These are phyloP conservation scores for Scheffersomyces cryptocercus DNA, from an alignment of 1,139 yeast genomes.

Conservation along the genomic window DNA sequence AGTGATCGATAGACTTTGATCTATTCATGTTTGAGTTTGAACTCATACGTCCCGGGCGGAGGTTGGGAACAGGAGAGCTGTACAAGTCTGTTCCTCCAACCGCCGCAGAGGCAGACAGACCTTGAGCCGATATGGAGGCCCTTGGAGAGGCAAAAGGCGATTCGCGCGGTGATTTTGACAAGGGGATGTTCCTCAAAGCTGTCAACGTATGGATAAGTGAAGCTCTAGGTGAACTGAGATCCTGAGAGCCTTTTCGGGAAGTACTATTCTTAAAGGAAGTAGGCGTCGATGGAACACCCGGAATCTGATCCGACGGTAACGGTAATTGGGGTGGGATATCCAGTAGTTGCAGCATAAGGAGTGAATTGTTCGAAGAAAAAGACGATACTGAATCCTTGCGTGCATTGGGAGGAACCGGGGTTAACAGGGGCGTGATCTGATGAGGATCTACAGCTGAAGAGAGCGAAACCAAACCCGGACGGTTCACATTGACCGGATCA, in stretches of 20 bases:
- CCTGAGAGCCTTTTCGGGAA: conserved; percentile 40
- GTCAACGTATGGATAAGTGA: conserved; percentile 46
- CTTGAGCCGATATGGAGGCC: conserved; percentile 40
- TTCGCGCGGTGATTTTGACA: conserved; percentile 38
- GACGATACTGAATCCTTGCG: conserved; percentile 34
- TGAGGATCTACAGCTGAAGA: conserved; percentile 26
- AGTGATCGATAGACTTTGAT: neutral
- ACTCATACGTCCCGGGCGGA: conserved; percentile 10
- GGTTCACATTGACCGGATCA: neutral
- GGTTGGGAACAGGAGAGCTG: conserved; percentile 21
- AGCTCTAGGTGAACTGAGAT: conserved; percentile 43
- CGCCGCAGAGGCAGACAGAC: conserved; percentile 6
- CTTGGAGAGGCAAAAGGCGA: conserved; percentile 52
- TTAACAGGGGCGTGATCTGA: conserved; percentile 6
- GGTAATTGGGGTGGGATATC: conserved; percentile 58
- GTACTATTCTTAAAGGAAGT: conserved; percentile 30
- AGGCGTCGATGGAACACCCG: conserved; percentile 43
- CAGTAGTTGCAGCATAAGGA: conserved; percentile 35
- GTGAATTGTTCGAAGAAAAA: conserved; percentile 27
- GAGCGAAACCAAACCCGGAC: conserved; percentile 4
- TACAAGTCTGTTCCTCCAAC: conserved; percentile 14
- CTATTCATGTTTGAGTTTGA: neutral
- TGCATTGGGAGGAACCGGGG: neutral
- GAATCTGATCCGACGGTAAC: conserved; percentile 54
- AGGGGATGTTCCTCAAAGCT: conserved; percentile 42